phyloP scores from a whole-genome alignment of 768 basidiomycete species.

The Boletus vermiculosoides region DNA sequence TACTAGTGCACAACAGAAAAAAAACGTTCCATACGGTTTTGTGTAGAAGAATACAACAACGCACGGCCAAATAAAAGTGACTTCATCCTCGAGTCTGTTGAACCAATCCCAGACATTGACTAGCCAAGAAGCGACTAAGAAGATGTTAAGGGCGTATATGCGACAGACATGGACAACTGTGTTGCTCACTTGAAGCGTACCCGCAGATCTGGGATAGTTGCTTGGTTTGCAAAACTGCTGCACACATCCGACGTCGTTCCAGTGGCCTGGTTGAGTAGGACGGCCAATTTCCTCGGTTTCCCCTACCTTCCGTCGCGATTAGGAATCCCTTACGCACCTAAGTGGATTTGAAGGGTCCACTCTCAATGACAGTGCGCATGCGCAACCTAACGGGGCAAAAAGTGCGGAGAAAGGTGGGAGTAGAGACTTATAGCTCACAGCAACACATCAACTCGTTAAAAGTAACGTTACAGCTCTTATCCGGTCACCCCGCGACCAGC shows the following conservation, averaged over 20 bases:
- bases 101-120: constrained; percentile 22
- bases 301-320: not conserved
- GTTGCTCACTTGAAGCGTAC: constrained; percentile 8
- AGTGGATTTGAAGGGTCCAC: not conserved
- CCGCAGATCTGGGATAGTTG: constrained; percentile 1
- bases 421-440: not conserved
- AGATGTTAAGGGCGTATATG: not conserved
- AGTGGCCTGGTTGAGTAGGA: not conserved
- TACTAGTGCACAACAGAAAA: constrained; percentile 4
- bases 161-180: not conserved
- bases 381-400: not conserved
- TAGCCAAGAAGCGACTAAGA: constrained; percentile 9
- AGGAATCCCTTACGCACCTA: not conserved
- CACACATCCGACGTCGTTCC: constrained; percentile 5
- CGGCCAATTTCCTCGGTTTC: not conserved
- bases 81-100: constrained; percentile 18
- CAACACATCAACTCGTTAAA: not conserved
- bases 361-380: not conserved
- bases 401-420: not conserved
- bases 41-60: constrained; percentile 1
- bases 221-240: too few species aligned
- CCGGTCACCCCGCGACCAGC: not conserved
- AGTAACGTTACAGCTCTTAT: constrained; percentile 3
- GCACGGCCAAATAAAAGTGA: constrained; percentile 25
- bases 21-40: not conserved